phyloP scores from a whole-genome alignment of 1,284 basidiomycete genomes.

The Gomphus sp. region DNA sequence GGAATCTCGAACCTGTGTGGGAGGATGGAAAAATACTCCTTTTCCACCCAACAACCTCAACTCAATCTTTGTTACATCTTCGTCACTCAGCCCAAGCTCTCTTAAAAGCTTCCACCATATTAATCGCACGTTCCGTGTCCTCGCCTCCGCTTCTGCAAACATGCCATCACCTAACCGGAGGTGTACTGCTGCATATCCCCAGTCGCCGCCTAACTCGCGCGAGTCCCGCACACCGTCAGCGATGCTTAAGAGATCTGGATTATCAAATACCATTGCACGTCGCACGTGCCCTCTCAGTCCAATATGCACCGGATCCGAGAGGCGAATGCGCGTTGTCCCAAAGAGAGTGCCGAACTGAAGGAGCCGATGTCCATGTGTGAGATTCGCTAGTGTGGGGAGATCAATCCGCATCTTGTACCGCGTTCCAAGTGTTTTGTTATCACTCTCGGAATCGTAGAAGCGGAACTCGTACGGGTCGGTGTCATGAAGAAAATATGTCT shows the following conservation, averaged over 20 bases:
- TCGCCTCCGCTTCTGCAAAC: slow-evolving; percentile 25
- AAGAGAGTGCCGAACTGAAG: slow-evolving; percentile 61
- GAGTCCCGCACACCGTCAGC: slow-evolving; percentile 30
- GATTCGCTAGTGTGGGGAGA: slow-evolving; percentile 31
- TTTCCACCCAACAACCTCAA: slow-evolving; percentile 13
- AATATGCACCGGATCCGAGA: slow-evolving; percentile 31
- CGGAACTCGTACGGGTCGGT: slow-evolving; percentile 50
- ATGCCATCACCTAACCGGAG: slow-evolving; percentile 62
- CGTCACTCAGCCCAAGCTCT: slow-evolving; percentile 28
- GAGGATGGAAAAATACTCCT: slow-evolving; percentile 10
- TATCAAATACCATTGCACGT: slow-evolving; percentile 41
- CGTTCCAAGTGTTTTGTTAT: slow-evolving; percentile 19
- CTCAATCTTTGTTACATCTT: slow-evolving; percentile 33
- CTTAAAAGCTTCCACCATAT: slow-evolving; percentile 52
- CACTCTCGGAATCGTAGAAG: slow-evolving; percentile 46
- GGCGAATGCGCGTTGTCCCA: slow-evolving; percentile 53
- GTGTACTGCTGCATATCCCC: slow-evolving; percentile 51
- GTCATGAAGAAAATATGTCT: slow-evolving; percentile 45
- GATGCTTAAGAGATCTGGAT: slow-evolving; percentile 33
- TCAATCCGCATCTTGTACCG: slow-evolving; percentile 38
- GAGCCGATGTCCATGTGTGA: slow-evolving; percentile 30
- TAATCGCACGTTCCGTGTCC: slow-evolving; percentile 30
- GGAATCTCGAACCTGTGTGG: slow-evolving; percentile 12
- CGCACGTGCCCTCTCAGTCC: slow-evolving; percentile 37
- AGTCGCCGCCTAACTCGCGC: slow-evolving; percentile 32